These are phyloP conservation scores for Naganishia onofrii DNA, from an alignment of 768 basidiomycete genomes.

Conservation along the genomic window DNA sequence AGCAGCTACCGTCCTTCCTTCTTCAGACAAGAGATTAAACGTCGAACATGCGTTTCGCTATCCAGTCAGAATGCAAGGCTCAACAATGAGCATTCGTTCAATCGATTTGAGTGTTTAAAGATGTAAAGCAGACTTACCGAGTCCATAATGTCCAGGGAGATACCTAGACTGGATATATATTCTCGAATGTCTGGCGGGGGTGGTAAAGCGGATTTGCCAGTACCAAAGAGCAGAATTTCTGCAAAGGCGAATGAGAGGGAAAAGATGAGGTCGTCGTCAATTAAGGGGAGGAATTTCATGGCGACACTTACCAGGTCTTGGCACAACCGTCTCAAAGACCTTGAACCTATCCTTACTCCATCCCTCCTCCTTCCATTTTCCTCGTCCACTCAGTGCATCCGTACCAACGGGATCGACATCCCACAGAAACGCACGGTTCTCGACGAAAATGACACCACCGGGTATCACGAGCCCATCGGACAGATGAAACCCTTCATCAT, in stretches of 20 bases:
- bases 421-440: slow-evolving; percentile 86
- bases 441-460: slow-evolving; percentile 75
- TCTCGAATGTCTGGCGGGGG: slow-evolving; percentile 67
- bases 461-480: slow-evolving; percentile 67
- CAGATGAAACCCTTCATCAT: slow-evolving; percentile 45
- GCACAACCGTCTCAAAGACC: slow-evolving; percentile 75
- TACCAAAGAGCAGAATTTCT: slow-evolving; percentile 91
- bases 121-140: slow-evolving; percentile 59
- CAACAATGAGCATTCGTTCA: background rate
- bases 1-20: slow-evolving; percentile 87
- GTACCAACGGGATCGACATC: slow-evolving; percentile 62
- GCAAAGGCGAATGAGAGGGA: background rate
- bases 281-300: background rate
- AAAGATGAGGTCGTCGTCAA: background rate
- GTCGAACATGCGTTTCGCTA: slow-evolving; percentile 90
- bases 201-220: slow-evolving; percentile 68
- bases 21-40: slow-evolving; percentile 88
- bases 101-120: background rate
- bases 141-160: slow-evolving; percentile 85
- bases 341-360: slow-evolving; percentile 75
- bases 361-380: slow-evolving; percentile 57
- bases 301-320: slow-evolving; percentile 72
- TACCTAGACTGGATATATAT: slow-evolving; percentile 71
- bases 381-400: slow-evolving; percentile 32
- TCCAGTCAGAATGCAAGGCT: background rate